Evolutionary conservation across 2,329 filamentous ascomycete genomes (phyloP), one percentile per base, ranked within the genome.

Genomic region (Colletotrichum filicis): DNA sequence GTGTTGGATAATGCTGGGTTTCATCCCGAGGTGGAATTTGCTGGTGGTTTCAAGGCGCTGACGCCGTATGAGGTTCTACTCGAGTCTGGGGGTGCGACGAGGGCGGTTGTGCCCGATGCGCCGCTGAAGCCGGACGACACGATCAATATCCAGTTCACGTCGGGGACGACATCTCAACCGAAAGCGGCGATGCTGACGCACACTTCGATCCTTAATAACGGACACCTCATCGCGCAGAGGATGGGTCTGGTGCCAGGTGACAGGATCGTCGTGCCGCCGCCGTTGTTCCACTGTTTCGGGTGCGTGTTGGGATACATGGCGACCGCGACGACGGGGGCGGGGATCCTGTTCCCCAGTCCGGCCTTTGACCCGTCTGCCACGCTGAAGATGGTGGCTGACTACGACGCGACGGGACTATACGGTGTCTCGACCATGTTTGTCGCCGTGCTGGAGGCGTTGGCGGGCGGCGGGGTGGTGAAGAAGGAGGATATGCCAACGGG

Each of bases 91-190:
- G 32, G 12, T 3, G 80, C 82, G 0, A 75, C 79, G 2, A 71
- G 78, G 0, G 22, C 80, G 2, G 77, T 90, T 2, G 78, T 74
- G 24, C 87, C 88, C 0, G 85, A 88, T 66, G 68, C 80, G 28
- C 84, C 84, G 0, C 85, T 92, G 1, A 76, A 85, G 19, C 86
- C 91, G 0, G 81, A 89, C 74, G 96, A 98, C 63, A 91, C 93
- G 2, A 92, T 97, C 76, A 98, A 98, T 80, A 98, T 98, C 75
- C 96, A 98, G 82, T 98, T 98, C 85, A 99, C 97, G 0, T 96
- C 93, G 0, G 97, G 96, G n/a, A 98, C 97, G 0, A 98, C 97
- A 0, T 94, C 94, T 0, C 87, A 90, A 78, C 96, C 95, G 26
- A 98, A 98, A 84, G 97, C 97, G 0, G 96, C 96, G 1, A 97